A percentile compares a stretch with the other conserved stretches of the same genome.
Evolutionary conservation across 2,329 filamentous ascomycete genomes (phyloP).

Genomic region (Fusarium avenaceum): DNA sequence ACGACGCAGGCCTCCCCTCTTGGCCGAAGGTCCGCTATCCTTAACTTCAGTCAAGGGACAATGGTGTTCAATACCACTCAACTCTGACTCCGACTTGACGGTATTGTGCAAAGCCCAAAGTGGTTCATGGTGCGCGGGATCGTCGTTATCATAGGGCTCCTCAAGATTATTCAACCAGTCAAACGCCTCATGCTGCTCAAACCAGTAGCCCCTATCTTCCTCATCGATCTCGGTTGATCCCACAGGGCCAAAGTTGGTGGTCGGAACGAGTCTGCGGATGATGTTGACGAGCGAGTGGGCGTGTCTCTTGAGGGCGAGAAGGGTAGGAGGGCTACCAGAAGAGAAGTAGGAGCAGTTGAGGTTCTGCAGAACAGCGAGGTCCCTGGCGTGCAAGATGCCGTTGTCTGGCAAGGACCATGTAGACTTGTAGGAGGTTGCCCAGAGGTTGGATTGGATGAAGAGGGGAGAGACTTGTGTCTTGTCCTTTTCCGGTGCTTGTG

Average conservation of each 20-base stretch:
- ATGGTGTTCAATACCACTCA: slow-evolving; percentile 58
- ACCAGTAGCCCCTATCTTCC: slow-evolving; percentile 50
- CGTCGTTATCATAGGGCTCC: slow-evolving; percentile 63
- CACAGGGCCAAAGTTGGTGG: slow-evolving; percentile 46
- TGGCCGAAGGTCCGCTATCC: slow-evolving; percentile 38
- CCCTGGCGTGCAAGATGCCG: slow-evolving; percentile 38
- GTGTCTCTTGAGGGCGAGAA: slow-evolving; percentile 71
- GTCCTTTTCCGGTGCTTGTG: slow-evolving; percentile 13
- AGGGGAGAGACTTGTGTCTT: slow-evolving; percentile 12
- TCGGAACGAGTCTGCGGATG: slow-evolving; percentile 63
- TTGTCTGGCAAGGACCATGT: slow-evolving; percentile 43
- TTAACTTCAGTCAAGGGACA: slow-evolving; percentile 59
- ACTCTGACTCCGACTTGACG: slow-evolving; percentile 59
- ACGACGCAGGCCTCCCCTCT: slow-evolving; percentile 35
- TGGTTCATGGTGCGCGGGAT: slow-evolving; percentile 62
- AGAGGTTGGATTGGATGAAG: slow-evolving; percentile 46
- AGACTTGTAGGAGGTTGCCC: slow-evolving; percentile 48
- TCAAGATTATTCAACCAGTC: slow-evolving; percentile 69
- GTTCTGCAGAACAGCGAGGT: slow-evolving; percentile 53
- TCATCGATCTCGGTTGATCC: slow-evolving; percentile 34
- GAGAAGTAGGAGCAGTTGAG: slow-evolving; percentile 72
- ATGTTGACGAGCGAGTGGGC: slow-evolving; percentile 69
- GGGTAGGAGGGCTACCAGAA: slow-evolving; percentile 65
- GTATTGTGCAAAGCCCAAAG: slow-evolving; percentile 63
- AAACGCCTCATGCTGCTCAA: slow-evolving; percentile 63